A percentile compares a stretch with the other conserved stretches of the same genome.
These are phyloP conservation scores for Lophiotrema nucula DNA, from an alignment of 495 filamentous ascomycete species.

Conservation along the genomic window DNA sequence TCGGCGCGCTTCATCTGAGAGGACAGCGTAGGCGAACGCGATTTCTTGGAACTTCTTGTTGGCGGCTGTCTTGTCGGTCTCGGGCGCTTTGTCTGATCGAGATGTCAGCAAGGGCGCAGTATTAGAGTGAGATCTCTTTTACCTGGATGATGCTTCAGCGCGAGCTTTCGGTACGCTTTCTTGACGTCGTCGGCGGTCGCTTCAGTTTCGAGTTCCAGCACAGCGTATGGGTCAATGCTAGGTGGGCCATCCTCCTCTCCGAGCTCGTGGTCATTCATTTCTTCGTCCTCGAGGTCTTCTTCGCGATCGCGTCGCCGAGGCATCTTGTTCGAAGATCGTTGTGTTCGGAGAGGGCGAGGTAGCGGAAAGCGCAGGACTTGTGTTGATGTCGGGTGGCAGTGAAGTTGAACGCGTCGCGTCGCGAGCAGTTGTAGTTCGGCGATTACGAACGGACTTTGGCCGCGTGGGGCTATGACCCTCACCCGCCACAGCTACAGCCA, in stretches of 20 bases:
- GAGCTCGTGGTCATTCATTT: slow-evolving; percentile 6
- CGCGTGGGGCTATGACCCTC: not conserved
- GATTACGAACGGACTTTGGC: slow-evolving; percentile 17
- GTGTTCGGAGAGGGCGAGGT: too few relatives aligned
- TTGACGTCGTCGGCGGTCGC: slow-evolving; percentile 44
- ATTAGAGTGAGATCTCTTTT: not conserved
- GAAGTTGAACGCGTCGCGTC: slow-evolving; percentile 21
- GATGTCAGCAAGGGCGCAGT: not conserved
- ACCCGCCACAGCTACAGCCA: slow-evolving; percentile 17
- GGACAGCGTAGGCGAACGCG: slow-evolving; percentile 89
- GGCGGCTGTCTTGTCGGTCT: slow-evolving; percentile 63
- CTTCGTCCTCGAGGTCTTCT: slow-evolving; percentile 12
- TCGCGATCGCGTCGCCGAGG: not conserved
- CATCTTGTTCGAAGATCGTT: too few relatives aligned
- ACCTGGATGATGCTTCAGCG: slow-evolving; percentile 47
- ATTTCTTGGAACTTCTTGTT: slow-evolving; percentile 81
- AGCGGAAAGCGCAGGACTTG: too few relatives aligned
- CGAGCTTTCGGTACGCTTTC: slow-evolving; percentile 45
- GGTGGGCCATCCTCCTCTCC: slow-evolving; percentile 38
- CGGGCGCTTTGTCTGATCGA: slow-evolving; percentile 67
- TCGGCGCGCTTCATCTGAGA: slow-evolving; percentile 75
- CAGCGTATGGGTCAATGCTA: slow-evolving; percentile 45
- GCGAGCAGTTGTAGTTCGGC: slow-evolving; percentile 6
- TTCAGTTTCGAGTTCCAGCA: slow-evolving; percentile 38
- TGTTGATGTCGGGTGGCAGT: not conserved